Evolutionary conservation across 495 filamentous ascomycete genomes (phyloP), one percentile per base, ranked within the genome.

Genomic region (Hypoxylon rickii): DNA sequence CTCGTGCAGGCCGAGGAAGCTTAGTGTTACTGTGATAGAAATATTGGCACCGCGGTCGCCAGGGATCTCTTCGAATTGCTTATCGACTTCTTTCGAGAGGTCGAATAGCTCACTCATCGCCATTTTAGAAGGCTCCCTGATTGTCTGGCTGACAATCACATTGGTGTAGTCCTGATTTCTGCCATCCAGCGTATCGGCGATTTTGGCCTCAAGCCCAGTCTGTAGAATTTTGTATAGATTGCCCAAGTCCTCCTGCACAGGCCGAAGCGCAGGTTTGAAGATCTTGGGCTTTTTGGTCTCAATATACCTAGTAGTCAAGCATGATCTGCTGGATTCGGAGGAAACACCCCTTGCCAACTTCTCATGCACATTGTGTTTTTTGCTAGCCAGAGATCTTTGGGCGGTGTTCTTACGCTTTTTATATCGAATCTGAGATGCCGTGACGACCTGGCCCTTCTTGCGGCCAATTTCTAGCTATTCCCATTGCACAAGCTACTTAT

Each of bases 261-360:
- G 63, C 1, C 63, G 39, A 3, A 69, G 70, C 13, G 74, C 75
- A 7, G 61, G 39, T 4, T 48, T 49, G 61, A 84, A 83, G 78
- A 86, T 83, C 1, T 50, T 55, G 4, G 63, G 44, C 7, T 70
- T 65, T 5, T 71, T 40, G 0, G 48, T 37, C 6, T 69, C 59
- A 2, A 86, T 69, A 53, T 85, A 72, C 10, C 43, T 12, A 0
- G 49, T 31, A n/a, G n/a, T n/a, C n/a, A n/a, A n/a, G n/a, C 75
- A 85, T 82, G 19, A 58, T 21, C 0, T 40, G 50, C 46, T 81
- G 83, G 67, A 84, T 84, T 3, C 81, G 73, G 15, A 44, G 65
- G 59, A 68, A 83, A 17, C 65, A 69, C 0, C 82, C 82, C 63
- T 38, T 61, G 78, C 80, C 83, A 21, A 29, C 39, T 63, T 83